Evolutionary conservation across 2,329 filamentous ascomycete genomes (phyloP), one percentile per base, ranked within the genome.

Genomic region (Diaporthe sp.): DNA sequence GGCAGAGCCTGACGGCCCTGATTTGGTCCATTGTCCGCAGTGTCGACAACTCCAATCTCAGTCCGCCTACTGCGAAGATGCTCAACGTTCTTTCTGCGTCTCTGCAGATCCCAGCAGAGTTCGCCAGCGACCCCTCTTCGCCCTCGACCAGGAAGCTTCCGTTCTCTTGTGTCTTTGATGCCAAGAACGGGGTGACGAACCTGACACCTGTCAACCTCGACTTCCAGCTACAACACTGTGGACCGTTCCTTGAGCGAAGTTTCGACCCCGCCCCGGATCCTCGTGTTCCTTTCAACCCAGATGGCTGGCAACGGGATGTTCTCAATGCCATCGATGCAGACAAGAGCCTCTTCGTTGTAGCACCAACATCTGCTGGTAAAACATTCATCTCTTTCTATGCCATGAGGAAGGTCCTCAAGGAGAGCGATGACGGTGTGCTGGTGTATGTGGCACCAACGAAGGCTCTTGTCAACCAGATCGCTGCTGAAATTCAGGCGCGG

Each of bases 311-410:
- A 82, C 85, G 92, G 72, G 86, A 90, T 50, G 93, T 96, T 0
- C 86, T 96, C 0, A 92, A 96, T 76, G 89, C 90, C 51, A 92
- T 96, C 50, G 94, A 96, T 80, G 87, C 86, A 0, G 86, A 93
- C 71, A 89, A 91, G 76, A 94, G 92, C 77, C 84, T 94, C 0
- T 92, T 96, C 74, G 92, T 95, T 0, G 91, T 96, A 12, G 94
- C 94, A 0, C 94, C 94, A 0, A 96, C 94, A 0, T 94, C 92
- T 32, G 92, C 94, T 0, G 94, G 94, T 76, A 96, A 96, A 81
- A 96, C 94, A 0, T 96, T 96, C 81, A 96, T 96, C 74, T 93
- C 91, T 0, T 96, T 96, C 81, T 95, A 96, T 78, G 94, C 94
- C 1, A 96, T 96, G 92, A 92, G 93, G 79, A 92, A 94, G 79